These are phyloP conservation scores for Chlorella sorokiniana DNA, from an alignment of 139 green algal species.

Conservation along the genomic window DNA sequence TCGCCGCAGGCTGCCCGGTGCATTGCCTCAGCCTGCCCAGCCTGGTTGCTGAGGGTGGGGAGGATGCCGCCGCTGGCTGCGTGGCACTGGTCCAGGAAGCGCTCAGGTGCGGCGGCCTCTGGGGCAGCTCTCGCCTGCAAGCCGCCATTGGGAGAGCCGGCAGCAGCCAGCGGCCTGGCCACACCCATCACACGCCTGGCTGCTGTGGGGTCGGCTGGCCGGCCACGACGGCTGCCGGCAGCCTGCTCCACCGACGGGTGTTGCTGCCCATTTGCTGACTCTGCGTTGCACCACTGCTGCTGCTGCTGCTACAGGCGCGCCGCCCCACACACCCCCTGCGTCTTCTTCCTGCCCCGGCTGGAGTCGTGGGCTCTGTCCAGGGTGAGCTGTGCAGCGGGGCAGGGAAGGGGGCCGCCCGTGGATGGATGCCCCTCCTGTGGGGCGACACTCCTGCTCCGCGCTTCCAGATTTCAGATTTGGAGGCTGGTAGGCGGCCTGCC, in stretches of 20 bases:
- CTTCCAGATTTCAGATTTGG: no score
- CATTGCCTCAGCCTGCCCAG: slow-evolving; percentile 50
- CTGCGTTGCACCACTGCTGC: neutral
- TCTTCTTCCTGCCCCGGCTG: slow-evolving; percentile 37
- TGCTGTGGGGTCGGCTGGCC: neutral
- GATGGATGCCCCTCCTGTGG: no score
- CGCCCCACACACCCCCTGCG: slow-evolving; percentile 1
- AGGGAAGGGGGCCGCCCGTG: no score
- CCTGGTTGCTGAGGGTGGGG: slow-evolving; percentile 34
- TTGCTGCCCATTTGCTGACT: neutral
- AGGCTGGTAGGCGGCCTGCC: no score
- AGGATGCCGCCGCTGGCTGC: slow-evolving; percentile 26
- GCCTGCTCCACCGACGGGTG: no score
- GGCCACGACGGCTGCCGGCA: neutral
- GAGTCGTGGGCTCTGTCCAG: slow-evolving; percentile 41
- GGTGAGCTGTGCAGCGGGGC: no score
- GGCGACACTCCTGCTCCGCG: neutral
- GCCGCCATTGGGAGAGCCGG: no score
- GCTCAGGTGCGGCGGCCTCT: no score
- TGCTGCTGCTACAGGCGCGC: neutral
- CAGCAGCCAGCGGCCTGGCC: no score
- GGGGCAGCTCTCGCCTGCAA: no score
- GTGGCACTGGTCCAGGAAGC: slow-evolving; percentile 23
- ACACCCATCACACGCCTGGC: neutral
- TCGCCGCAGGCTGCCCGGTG: slow-evolving; percentile 29